Conservation (phyloP, 1,284 basidiomycete species). For the Trametes versicolor region DNA sequence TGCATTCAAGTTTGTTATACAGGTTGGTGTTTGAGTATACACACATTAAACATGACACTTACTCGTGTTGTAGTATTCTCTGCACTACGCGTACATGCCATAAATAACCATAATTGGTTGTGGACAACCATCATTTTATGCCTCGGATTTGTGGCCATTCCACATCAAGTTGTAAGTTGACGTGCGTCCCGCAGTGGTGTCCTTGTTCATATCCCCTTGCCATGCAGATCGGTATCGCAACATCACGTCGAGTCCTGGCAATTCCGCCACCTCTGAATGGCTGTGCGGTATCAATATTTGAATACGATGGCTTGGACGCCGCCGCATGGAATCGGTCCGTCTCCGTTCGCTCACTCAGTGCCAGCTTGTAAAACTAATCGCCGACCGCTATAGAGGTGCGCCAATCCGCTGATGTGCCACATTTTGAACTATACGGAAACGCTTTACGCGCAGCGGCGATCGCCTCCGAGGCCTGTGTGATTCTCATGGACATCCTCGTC, state of each 20-base stretch:
- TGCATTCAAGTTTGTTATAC: conserved; percentile 7
- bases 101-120: conserved; percentile 18
- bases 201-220: not conserved
- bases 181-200: not conserved
- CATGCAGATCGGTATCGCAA: not conserved
- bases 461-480: not conserved
- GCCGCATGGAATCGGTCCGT: not conserved
- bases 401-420: not conserved
- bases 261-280: conserved; percentile 2
- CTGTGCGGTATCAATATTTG: not conserved
- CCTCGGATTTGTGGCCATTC: conserved; percentile 2
- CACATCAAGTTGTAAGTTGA: not conserved
- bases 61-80: conserved; percentile 16
- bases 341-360: no score
- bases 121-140: conserved; percentile 21
- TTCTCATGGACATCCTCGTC: conserved; percentile 13
- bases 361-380: not conserved
- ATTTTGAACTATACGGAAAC: not conserved
- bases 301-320: not conserved
- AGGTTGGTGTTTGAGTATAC: not conserved
- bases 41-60: not conserved
- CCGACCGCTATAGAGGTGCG: not conserved
- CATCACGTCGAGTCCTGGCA: not conserved
- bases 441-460: not conserved
- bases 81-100: conserved; percentile 27